These are phyloP conservation scores for Tetrahymena thermophila DNA, from an alignment of 73 alveolate genomes.

Conservation along the genomic window DNA sequence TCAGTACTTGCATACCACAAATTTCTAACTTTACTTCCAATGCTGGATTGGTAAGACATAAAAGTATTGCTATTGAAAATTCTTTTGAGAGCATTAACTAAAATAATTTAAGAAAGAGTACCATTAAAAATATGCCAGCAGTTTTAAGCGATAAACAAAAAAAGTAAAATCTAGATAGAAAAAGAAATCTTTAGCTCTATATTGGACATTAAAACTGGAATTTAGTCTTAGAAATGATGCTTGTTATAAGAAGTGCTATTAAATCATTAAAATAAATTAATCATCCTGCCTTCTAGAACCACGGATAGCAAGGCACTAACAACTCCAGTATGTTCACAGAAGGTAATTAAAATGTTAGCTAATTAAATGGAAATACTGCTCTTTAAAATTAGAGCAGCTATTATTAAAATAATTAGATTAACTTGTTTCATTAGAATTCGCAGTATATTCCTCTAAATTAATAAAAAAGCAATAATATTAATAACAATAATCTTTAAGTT, in stretches of 20 bases:
- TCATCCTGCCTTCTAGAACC: not conserved
- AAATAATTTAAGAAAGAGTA: not conserved
- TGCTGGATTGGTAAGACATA: not conserved
- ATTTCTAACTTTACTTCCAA: not conserved
- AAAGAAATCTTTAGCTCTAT: not conserved
- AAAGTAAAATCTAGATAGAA: not conserved
- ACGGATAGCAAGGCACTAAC: not conserved
- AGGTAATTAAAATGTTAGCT: not conserved
- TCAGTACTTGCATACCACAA: not conserved
- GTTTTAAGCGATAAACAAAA: not conserved
- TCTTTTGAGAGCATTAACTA: not conserved
- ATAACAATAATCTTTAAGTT: not conserved
- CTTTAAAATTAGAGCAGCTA: not conserved
- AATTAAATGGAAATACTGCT: not conserved
- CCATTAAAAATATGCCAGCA: not conserved
- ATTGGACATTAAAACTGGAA: slow-evolving; percentile 76
- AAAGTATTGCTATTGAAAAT: not conserved
- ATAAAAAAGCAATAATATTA: not conserved
- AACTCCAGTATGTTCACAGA: not conserved
- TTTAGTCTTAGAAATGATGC: slow-evolving; percentile 76
- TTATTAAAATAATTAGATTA: not conserved
- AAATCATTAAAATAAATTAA: slow-evolving; percentile 16
- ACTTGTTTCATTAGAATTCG: not conserved
- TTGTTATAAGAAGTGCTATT: slow-evolving; percentile 82
- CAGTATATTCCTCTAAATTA: not conserved